Evolutionary conservation across 768 basidiomycete genomes (phyloP), one percentile per base, ranked within the genome.

Genomic region (Daedaleopsis sinensis): DNA sequence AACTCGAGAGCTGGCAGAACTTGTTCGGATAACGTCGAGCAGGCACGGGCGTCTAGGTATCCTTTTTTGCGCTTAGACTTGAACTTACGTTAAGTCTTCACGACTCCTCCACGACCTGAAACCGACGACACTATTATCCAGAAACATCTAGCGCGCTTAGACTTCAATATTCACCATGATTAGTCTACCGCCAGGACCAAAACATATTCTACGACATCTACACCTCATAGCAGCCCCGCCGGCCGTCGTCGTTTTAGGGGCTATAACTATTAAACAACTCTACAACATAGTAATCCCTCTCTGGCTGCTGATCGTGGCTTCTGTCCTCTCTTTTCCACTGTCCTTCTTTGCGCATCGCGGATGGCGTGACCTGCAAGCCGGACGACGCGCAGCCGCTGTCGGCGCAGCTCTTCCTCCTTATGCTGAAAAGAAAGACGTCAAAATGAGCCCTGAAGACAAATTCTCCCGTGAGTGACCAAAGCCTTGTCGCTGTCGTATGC

Each of bases 171-270:
- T 12, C 46, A 59, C 8, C 35, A 53, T 57, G 55, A 24, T 8
- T 19, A 10, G 19, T 8, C 19, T 62, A 19, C 61, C 61, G 1
- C 61, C 61, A 12, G 61, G 61, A 7, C 55, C 55, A 23, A 50
- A 42, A 11, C 52, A 56, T 37, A 1, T 61, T 2, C 43, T 61
- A 7, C 27, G 23, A 23, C 38, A 57, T 9, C 18, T 61, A 19
- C 55, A 52, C 23, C 52, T 44, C 43, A 52, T 57, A 49, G 43
- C 27, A 2, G 16, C 24, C 3, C 60, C 55, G 4, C 60, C 55
- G 27, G 27, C 43, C 6, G 2, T 52, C 23, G 24, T 50, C 13
- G 5, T 62, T 6, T 13, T 42, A 6, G 27, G 19, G 2, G 23
- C 36, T 0, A 37, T 46, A 18, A 4, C 57, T 18, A 32, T 36